Conservation (phyloP, 2,329 filamentous ascomycete species). For the Colletotrichum gloeosporioides region DNA sequence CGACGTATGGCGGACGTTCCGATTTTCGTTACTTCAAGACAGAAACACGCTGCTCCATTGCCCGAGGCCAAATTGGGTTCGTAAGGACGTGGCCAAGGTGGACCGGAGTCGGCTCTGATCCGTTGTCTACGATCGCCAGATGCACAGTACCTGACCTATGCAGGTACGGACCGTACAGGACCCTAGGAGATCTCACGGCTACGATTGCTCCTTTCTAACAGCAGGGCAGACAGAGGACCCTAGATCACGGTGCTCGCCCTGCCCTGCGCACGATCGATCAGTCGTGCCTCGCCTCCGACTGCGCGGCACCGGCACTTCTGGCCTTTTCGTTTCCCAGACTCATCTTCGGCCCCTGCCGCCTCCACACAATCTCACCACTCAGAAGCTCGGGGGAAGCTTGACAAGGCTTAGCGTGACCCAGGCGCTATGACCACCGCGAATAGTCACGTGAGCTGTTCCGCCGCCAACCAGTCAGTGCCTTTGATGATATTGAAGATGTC, state of each 20-base stretch:
- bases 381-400: slow-evolving; percentile 1
- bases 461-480: neutral
- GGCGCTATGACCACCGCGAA: slow-evolving; percentile 34
- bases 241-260: slow-evolving; percentile 2
- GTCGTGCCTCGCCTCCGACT: neutral
- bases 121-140: neutral
- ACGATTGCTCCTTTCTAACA: neutral
- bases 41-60: too few relatives aligned
- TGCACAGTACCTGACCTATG: neutral
- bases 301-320: slow-evolving; percentile 8
- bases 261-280: neutral
- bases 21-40: neutral
- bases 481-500: neutral
- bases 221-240: neutral
- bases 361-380: slow-evolving; percentile 17
- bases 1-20: neutral
- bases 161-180: neutral
- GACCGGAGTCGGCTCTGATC: neutral
- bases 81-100: neutral
- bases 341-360: slow-evolving; percentile 8
- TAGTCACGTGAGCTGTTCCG: slow-evolving; percentile 24
- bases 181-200: neutral
- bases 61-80: neutral
- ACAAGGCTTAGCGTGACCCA: slow-evolving; percentile 29
- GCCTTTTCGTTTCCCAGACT: neutral